phyloP scores from a whole-genome alignment of 1,284 basidiomycete species.

The Inonotus hispidus region DNA sequence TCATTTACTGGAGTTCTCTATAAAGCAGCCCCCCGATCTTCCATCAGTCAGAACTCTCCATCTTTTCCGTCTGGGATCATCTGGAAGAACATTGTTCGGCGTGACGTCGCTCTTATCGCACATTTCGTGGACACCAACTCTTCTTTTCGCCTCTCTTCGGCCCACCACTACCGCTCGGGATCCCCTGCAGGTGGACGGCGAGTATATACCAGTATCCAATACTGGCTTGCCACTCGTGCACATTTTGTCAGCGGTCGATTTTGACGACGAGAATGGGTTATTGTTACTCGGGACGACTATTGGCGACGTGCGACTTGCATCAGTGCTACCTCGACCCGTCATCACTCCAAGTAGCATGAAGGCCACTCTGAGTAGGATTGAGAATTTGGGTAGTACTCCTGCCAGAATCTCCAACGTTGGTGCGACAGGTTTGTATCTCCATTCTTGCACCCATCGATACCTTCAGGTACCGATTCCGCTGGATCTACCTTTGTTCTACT shows the following conservation, averaged over 20 bases:
- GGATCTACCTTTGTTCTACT: not conserved
- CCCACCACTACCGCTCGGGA: not conserved
- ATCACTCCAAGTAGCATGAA: not conserved
- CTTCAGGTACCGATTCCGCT: not conserved
- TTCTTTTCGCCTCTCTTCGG: not conserved
- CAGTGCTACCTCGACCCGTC: not conserved
- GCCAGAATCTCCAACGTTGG: not conserved
- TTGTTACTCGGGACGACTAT: not conserved
- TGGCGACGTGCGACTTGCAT: slow-evolving; percentile 5
- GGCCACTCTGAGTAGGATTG: not conserved
- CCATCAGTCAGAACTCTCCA: not conserved
- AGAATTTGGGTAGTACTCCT: too few relatives aligned
- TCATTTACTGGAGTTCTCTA: not conserved
- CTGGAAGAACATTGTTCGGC: not conserved
- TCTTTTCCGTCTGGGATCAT: not conserved
- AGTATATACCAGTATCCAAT: not conserved
- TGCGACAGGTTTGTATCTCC: not conserved
- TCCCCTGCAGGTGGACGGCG: not conserved
- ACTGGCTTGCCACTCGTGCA: not conserved
- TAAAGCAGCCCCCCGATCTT: not conserved
- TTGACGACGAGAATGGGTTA: slow-evolving; percentile 9
- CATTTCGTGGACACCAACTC: not conserved
- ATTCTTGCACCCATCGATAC: not conserved
- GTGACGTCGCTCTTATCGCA: not conserved
- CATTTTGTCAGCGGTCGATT: slow-evolving; percentile 1